Base-by-base conservation (phyloP, 306 rosid species). In the Crotalaria pallida region DNA sequence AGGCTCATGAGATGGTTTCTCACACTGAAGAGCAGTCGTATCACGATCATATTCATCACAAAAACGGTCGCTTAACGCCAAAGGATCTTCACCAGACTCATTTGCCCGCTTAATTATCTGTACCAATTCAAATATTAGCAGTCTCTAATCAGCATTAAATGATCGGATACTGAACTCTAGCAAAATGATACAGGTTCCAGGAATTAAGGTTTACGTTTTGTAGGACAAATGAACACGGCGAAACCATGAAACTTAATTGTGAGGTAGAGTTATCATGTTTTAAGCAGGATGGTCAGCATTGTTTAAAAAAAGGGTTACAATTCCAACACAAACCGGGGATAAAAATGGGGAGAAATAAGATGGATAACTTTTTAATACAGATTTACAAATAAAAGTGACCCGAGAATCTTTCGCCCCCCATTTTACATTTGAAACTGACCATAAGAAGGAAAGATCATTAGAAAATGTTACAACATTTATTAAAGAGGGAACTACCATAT, bases 21-120 rank as follows among this genome's bases (percentile, higher is more conserved):
- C 86, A 72, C 99, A 94, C 75, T 88, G 95, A 70, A 94, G 97
- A 77, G 72, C 89, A 23, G 67, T 77, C 96, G 84, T 89, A 79
- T 94, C 99, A 62, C 47, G 58, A 71, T 80, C 70, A 80, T 94
- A 94, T 71, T 94, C 99, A 75, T 91, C 63, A 45, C 99, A 94
- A 83, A 80, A 94, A 18, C 82, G 92, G 60, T 69, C 76, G 73
- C 99, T 94, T 65, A 94, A 70, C 19, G 59, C 62, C 58, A 94
- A 71, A 13, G 96, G 99, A 72, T 94, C 87, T 75, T 91, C 97
- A 18, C 91, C 95, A 47, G 58, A 61, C 70, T 94, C 95, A 86
- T 89, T 91, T 50, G 97, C 92, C 19, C 91, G 92, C 58, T 82
- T 85, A 70, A 91, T 91, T 66, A 94, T 94, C 99, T 91, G 91